Evolutionary conservation across 2,329 filamentous ascomycete genomes (phyloP), one percentile per base, ranked within the genome.

Genomic region (Fusarium incarnatum): DNA sequence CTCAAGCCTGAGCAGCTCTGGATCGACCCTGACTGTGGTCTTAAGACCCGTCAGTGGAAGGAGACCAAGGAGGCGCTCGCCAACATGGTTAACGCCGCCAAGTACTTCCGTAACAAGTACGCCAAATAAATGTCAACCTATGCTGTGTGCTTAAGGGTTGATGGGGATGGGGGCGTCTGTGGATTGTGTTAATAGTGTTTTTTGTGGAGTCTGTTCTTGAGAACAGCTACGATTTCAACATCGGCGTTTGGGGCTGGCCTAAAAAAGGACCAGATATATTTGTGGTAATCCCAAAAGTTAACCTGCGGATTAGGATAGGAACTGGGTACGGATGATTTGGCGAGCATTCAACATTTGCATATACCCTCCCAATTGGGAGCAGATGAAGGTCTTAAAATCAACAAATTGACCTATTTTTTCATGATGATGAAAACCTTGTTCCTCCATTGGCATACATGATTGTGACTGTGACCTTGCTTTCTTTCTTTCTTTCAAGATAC

Each of bases 11-110:
- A 98, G 80, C 96, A 99, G 89, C 93, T 99, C 82, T 99, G 96
- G 96, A 93, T 98, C 86, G 95, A 99, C 88, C 96, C 96, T 76
- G 96, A 99, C 87, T 99, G 96, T 81, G 96, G 96, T 87, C 91
- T 99, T 67, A 99, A 99, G 94, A 99, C 96, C 77, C 93, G 96
- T 78, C 92, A 97, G 87, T 98, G 96, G 95, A 90, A 92, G 83
- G 95, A 99, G 91, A 97, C 94, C 83, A 98, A 98, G 92, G 94
- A 94, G 80, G 93, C 95, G 64, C 86, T 99, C 80, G 86, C 86
- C 86, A 97, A 98, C 91, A 92, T 99, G 94, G 95, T 99, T 84
- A 94, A 95, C 82, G 96, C 96, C 63, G 95, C 96, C 87, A 98
- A 98, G 90, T 91, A 86, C 88, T 98, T 90, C 94, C 95, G 96